phyloP scores from a whole-genome alignment of 768 basidiomycete species.

The Zangia roseola region DNA sequence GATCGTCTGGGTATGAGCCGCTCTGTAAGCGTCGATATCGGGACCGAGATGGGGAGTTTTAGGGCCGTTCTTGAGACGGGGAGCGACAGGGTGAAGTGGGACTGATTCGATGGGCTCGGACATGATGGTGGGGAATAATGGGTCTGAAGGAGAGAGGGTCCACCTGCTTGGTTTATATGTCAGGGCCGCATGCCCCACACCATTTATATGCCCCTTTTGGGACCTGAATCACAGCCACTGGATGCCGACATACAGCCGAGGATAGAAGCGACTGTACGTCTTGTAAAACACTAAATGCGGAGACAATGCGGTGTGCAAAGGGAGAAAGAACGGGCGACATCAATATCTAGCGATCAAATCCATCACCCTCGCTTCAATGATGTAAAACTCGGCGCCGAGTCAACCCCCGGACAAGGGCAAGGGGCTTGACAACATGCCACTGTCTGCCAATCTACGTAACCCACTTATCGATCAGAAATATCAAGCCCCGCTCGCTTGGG shows the following conservation, averaged over 20 bases:
- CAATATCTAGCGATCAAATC: not conserved
- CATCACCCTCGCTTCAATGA: too few species aligned
- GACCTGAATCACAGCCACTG: conserved; percentile 16
- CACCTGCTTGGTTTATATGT: conserved; percentile 16
- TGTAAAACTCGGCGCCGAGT: too few species aligned
- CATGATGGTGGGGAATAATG: conserved; percentile 33
- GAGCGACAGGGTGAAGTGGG: conserved; percentile 70
- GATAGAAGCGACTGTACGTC: not conserved
- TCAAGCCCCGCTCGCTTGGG: not conserved
- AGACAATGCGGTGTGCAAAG: conserved; percentile 21
- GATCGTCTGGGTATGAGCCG: conserved; percentile 66
- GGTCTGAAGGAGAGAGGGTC: not conserved
- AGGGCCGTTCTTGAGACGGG: conserved; percentile 60
- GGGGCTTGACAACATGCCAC: too few species aligned
- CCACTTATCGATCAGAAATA: not conserved
- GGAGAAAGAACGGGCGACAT: conserved; percentile 25
- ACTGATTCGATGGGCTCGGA: conserved; percentile 34
- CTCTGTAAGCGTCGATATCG: conserved; percentile 68
- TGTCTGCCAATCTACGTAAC: too few species aligned
- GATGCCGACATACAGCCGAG: not conserved
- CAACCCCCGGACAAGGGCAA: too few species aligned
- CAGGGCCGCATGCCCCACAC: conserved; percentile 1
- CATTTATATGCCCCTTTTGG: conserved; percentile 12
- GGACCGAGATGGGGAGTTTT: conserved; percentile 81
- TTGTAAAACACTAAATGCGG: conserved; percentile 7